Conservation (phyloP, 331 rosid genomes). For the Arachis monticola region DNA sequence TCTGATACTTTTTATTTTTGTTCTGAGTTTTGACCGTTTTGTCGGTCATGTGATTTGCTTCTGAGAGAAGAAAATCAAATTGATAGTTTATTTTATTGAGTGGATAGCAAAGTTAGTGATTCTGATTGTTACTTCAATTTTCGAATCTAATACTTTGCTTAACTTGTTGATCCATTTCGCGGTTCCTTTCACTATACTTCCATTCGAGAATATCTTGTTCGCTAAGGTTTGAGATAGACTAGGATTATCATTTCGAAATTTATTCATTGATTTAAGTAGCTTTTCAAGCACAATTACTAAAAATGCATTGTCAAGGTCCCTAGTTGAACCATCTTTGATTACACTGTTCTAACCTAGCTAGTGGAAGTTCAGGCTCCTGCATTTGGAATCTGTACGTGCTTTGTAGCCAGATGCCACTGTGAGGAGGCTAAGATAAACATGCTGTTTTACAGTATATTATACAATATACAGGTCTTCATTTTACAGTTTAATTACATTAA, state of each 20-base stretch:
- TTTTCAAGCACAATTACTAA: slow-evolving; percentile 15
- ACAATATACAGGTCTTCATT: background rate
- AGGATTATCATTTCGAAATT: slow-evolving; percentile 4
- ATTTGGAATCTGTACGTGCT: background rate
- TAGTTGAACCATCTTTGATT: background rate
- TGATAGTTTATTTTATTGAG: slow-evolving; percentile 19
- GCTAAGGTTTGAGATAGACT: slow-evolving; percentile 19
- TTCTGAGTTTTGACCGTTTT: slow-evolving; percentile 20
- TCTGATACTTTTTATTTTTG: slow-evolving; percentile 6
- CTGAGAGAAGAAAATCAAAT: slow-evolving; percentile 16
- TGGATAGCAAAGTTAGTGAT: slow-evolving; percentile 10
- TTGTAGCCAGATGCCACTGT: background rate
- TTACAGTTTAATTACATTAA: background rate
- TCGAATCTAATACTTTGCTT: slow-evolving; percentile 9
- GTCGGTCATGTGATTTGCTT: slow-evolving; percentile 42
- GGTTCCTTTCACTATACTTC: slow-evolving; percentile 37
- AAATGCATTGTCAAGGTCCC: background rate
- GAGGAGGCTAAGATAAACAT: background rate
- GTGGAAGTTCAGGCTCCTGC: background rate
- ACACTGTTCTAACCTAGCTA: background rate
- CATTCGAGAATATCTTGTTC: slow-evolving; percentile 20
- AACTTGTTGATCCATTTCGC: slow-evolving; percentile 15
- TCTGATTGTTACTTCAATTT: background rate
- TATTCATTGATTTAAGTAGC: background rate
- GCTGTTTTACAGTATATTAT: background rate